Conservation (phyloP, 2,329 filamentous ascomycete genomes). For the Penicillium sumatraense region DNA sequence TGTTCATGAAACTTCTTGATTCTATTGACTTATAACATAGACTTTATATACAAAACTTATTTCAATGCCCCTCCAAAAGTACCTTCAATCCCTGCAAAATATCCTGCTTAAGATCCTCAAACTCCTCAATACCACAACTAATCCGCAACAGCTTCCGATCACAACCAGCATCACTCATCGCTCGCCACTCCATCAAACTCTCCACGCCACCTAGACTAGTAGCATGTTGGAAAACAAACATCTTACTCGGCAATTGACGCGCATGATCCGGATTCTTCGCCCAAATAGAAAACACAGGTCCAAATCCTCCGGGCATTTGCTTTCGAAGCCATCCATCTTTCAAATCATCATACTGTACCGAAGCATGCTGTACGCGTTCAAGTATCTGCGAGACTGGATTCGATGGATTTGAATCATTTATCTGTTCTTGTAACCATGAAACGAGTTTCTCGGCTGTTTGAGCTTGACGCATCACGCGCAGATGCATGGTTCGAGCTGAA, state of each 20-base stretch:
- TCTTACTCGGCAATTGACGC: slow-evolving; percentile 71
- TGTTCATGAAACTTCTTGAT: too few relatives aligned
- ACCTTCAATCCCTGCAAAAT: background rate
- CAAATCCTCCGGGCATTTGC: slow-evolving; percentile 90
- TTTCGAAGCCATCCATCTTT: slow-evolving; percentile 67
- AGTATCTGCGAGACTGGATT: slow-evolving; percentile 58
- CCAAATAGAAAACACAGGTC: slow-evolving; percentile 81
- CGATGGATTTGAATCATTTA: slow-evolving; percentile 41
- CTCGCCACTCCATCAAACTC: slow-evolving; percentile 92
- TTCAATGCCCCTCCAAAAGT: background rate
- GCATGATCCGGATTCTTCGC: slow-evolving; percentile 66
- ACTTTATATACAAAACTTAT: background rate
- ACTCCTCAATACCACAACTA: slow-evolving; percentile 8
- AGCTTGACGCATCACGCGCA: slow-evolving; percentile 77
- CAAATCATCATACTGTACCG: slow-evolving; percentile 66
- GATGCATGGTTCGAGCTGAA: slow-evolving; percentile 79
- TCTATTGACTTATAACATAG: background rate
- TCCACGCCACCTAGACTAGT: slow-evolving; percentile 92
- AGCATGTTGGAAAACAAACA: slow-evolving; percentile 86
- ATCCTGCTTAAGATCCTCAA: slow-evolving; percentile 1
- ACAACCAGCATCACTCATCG: slow-evolving; percentile 7
- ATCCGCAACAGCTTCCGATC: background rate
- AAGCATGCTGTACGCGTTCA: slow-evolving; percentile 71
- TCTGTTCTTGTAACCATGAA: slow-evolving; percentile 65
- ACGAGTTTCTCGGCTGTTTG: slow-evolving; percentile 71